Conservation (phyloP, 2,329 filamentous ascomycete species). For the Apiospora pterosperma region DNA sequence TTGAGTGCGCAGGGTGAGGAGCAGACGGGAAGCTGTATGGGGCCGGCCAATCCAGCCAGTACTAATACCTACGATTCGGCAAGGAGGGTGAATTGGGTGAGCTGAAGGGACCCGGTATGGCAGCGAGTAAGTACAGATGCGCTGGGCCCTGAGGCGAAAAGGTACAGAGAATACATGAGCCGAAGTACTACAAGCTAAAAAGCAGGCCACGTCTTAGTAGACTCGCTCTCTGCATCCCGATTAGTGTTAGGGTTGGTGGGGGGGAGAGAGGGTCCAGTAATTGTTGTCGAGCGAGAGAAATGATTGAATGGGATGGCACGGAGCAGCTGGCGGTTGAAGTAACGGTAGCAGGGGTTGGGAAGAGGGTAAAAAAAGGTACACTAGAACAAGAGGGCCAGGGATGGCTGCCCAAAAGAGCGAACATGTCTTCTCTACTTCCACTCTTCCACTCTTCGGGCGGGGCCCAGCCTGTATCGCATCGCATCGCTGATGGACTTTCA, state of each 20-base stretch:
- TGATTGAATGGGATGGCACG: constrained; percentile 4
- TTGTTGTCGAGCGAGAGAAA: constrained; percentile 2
- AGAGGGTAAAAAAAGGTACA: not conserved
- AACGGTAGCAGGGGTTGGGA: not conserved
- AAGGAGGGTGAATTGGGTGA: not conserved
- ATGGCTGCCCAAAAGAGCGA: not conserved
- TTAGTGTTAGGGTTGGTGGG: not conserved
- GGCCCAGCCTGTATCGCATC: constrained; percentile 1
- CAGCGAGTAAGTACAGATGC: not conserved
- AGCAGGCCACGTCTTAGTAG: not conserved
- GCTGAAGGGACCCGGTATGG: not conserved
- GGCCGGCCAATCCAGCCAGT: not conserved
- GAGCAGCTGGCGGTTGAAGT: constrained; percentile 4
- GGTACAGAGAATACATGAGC: not conserved
- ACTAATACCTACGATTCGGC: not conserved
- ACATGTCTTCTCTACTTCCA: not conserved
- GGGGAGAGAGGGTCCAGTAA: not conserved
- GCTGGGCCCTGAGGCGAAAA: not conserved
- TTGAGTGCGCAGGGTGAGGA: not conserved
- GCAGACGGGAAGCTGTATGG: not conserved
- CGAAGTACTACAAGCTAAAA: not conserved
- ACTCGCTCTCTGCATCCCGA: constrained; percentile 4
- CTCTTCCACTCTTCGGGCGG: not conserved
- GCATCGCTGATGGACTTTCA: constrained; percentile 2
- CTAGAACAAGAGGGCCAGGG: constrained; percentile 4